These are phyloP conservation scores for Globisporangium irregulare DNA, from an alignment of 352 stramenopile genomes.

Conservation along the genomic window DNA sequence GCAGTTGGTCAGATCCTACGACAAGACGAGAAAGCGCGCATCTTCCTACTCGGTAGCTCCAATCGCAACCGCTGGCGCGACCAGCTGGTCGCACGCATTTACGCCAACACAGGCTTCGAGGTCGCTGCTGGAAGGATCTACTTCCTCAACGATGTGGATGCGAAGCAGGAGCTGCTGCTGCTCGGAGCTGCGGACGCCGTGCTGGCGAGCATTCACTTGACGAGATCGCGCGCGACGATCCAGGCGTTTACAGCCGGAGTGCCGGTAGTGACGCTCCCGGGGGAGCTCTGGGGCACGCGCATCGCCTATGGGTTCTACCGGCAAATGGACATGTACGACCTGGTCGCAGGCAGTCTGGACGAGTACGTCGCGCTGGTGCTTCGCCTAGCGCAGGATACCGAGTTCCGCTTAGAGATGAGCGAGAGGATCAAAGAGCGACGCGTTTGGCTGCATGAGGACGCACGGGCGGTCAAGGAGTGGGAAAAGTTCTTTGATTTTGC, in stretches of 20 bases:
- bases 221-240: slow-evolving; percentile 41
- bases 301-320: slow-evolving; percentile 66
- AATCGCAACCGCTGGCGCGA: slow-evolving; percentile 55
- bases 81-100: slow-evolving; percentile 45
- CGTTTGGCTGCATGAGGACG: slow-evolving; percentile 40
- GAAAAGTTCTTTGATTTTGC: slow-evolving; percentile 68
- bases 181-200: slow-evolving; percentile 56
- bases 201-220: slow-evolving; percentile 54
- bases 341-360: slow-evolving; percentile 42
- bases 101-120: slow-evolving; percentile 19
- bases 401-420: slow-evolving; percentile 48
- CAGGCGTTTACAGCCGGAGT: slow-evolving; percentile 59
- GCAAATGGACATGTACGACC: slow-evolving; percentile 55
- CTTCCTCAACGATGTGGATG: slow-evolving; percentile 61
- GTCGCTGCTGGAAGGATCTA: slow-evolving; percentile 33
- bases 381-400: slow-evolving; percentile 39
- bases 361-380: slow-evolving; percentile 56
- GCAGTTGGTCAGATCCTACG: slow-evolving; percentile 44
- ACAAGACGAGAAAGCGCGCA: slow-evolving; percentile 41
- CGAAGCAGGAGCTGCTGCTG: slow-evolving; percentile 49
- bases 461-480: slow-evolving; percentile 55
- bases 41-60: slow-evolving; percentile 60
- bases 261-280: slow-evolving; percentile 60
- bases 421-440: slow-evolving; percentile 38
- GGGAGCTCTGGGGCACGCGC: slow-evolving; percentile 56